A percentile compares a stretch with the other conserved stretches of the same genome.
Conservation (phyloP, 805 yeast genomes). For the Saccharomycopsis amapae region DNA sequence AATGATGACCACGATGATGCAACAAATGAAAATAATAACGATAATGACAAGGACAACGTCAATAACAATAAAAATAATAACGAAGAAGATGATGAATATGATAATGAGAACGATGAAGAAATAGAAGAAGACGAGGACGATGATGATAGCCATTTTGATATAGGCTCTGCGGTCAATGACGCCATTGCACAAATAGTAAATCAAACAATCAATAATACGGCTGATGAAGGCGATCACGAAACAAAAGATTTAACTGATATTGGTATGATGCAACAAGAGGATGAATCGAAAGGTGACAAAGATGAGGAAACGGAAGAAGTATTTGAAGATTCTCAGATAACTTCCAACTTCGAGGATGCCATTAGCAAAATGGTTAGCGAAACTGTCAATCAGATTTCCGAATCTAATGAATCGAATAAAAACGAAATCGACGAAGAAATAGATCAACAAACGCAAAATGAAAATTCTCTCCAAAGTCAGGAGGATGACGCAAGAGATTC, state of each 20-base stretch:
- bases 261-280: no score
- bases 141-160: background rate
- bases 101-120: conserved; percentile 4
- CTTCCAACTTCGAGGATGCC: background rate
- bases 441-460: background rate
- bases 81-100: conserved; percentile 22
- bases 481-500: background rate
- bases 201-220: no score
- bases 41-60: background rate
- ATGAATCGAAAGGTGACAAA: no score
- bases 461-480: background rate
- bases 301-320: no score
- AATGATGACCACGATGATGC: conserved; percentile 2
- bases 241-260: no score
- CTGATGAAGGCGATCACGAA: no score
- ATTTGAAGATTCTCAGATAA: no score
- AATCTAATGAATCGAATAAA: background rate
- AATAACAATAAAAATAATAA: conserved; percentile 15
- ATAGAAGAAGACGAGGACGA: conserved; percentile 5
- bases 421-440: background rate
- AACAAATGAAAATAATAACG: background rate
- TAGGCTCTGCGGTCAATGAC: conserved; percentile 1
- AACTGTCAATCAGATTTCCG: background rate
- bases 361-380: background rate
- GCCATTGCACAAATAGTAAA: conserved; percentile 18